Evolutionary conservation across 805 yeast species (phyloP), one percentile per base, ranked within the genome.

Genomic region (Starmerella scarabaei): DNA sequence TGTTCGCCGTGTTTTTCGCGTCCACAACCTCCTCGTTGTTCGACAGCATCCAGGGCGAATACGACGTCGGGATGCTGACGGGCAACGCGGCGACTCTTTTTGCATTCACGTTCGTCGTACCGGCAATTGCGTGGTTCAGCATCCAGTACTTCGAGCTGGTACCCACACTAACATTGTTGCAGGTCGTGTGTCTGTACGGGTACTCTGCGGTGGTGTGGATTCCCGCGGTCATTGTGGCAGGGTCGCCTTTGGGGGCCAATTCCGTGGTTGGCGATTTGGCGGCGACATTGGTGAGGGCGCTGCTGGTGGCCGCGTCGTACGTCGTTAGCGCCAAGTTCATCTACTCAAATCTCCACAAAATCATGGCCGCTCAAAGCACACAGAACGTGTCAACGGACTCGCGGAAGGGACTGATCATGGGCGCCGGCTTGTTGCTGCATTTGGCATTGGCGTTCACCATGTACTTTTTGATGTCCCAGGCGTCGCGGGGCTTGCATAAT

Each of bases 161-260:
- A 7, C 61, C 61, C 3, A 34, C 52, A 8, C 49, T 57, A 8
- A 52, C 60, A 9, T 46, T 79, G 45, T 66, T 76, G 4, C 77
- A 73, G 50, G 53, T 81, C 36, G 62, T 86, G 2, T 74, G 88
- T 4, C 68, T 84, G 26, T 86, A 80, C 60, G 94, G 96, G 2
- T 86, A 88, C 61, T 71, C 94, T 16, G 80, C 80, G 53, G 61
- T 79, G 4, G 69, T 76, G 42, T 86, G 96, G 95, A 63, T 80
- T n/a, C 93, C 94, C 1, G 77, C 83, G 18, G 77, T 86, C 0
- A 55, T 77, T 1, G 53, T 77, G 23, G 69, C 73, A 42, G 66
- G 80, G 12, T 57, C 77, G 26, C 69, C 80, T 39, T 76, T 75
- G 1, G 56, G 77, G 3, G 59, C 76, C 21, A 61, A 69, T 5